Conservation (phyloP, 306 rosid genomes). For the Mimosa bimucronata region DNA sequence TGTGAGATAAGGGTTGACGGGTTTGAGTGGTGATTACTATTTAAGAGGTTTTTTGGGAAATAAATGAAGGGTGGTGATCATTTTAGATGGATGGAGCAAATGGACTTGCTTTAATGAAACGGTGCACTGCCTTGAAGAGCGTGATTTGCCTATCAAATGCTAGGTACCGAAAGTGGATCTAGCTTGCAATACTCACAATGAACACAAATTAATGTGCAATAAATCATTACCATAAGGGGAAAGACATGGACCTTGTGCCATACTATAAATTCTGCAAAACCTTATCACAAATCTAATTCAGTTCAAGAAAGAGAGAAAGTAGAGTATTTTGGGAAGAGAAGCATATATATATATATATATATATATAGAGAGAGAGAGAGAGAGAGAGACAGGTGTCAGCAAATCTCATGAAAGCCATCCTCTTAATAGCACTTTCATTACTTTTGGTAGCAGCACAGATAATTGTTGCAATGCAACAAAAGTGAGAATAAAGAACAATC, state of each 20-base stretch:
- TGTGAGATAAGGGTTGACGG: too few species aligned
- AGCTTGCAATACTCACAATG: not conserved
- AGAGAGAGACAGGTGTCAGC: not conserved
- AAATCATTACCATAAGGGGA: not conserved
- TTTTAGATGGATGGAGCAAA: too few species aligned
- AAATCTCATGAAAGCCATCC: not conserved
- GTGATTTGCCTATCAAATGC: too few species aligned
- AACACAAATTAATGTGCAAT: not conserved
- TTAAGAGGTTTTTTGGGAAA: too few species aligned
- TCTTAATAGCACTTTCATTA: not conserved
- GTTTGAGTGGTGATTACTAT: too few species aligned
- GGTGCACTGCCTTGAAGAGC: too few species aligned
- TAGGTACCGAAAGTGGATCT: too few species aligned
- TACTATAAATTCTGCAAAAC: not conserved
- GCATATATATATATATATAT: too few species aligned
- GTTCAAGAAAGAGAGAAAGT: not conserved
- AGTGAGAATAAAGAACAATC: not conserved
- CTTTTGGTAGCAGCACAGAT: not conserved
- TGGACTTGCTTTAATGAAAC: too few species aligned
- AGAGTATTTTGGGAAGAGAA: not conserved
- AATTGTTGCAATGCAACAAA: not conserved
- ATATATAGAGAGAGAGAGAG: not conserved
- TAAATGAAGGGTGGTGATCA: too few species aligned
- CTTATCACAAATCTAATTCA: too few species aligned
- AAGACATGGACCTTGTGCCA: not conserved